These are phyloP conservation scores for Coemansia sp. DNA, from an alignment of 192 early-diverging fungal species.

Conservation along the genomic window DNA sequence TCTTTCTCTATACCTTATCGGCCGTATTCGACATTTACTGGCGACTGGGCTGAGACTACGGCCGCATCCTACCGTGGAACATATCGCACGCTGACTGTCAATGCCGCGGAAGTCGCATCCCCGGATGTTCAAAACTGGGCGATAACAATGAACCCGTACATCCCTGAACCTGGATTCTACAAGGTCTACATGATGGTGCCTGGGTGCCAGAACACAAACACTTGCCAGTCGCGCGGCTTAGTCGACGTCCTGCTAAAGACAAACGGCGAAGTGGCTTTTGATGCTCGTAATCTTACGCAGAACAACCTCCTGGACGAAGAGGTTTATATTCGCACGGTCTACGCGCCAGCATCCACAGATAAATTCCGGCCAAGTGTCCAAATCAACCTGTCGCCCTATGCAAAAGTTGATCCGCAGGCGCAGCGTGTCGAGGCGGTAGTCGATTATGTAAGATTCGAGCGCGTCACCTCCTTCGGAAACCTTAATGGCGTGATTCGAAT, in stretches of 20 bases:
- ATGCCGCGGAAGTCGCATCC: slow-evolving; percentile 22
- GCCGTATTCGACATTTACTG: slow-evolving; percentile 22
- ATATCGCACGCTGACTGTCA: slow-evolving; percentile 34
- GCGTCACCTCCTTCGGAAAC: slow-evolving; percentile 35
- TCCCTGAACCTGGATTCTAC: slow-evolving; percentile 63
- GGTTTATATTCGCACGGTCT: slow-evolving; percentile 52
- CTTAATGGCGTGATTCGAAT: slow-evolving; percentile 47
- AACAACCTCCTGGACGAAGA: slow-evolving; percentile 43
- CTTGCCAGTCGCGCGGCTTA: slow-evolving; percentile 34
- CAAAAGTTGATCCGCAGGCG: slow-evolving; percentile 17
- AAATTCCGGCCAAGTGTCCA: slow-evolving; percentile 54
- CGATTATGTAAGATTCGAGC: slow-evolving; percentile 35
- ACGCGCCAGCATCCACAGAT: slow-evolving; percentile 48
- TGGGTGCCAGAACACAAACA: slow-evolving; percentile 57
- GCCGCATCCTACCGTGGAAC: slow-evolving; percentile 36
- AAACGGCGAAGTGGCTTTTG: slow-evolving; percentile 1
- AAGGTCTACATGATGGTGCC: slow-evolving; percentile 57
- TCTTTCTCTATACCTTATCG: slow-evolving; percentile 20
- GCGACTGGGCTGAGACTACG: slow-evolving; percentile 33
- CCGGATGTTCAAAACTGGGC: slow-evolving; percentile 16
- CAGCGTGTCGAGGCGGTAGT: slow-evolving; percentile 41
- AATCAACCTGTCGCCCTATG: slow-evolving; percentile 33
- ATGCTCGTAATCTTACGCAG: slow-evolving; percentile 38
- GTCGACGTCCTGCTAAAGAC: slow-evolving; percentile 28
- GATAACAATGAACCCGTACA: slow-evolving; percentile 48